Evolutionary conservation across 2,329 filamentous ascomycete species (phyloP), one percentile per base, ranked within the genome.

Genomic region (Fusarium coicis): DNA sequence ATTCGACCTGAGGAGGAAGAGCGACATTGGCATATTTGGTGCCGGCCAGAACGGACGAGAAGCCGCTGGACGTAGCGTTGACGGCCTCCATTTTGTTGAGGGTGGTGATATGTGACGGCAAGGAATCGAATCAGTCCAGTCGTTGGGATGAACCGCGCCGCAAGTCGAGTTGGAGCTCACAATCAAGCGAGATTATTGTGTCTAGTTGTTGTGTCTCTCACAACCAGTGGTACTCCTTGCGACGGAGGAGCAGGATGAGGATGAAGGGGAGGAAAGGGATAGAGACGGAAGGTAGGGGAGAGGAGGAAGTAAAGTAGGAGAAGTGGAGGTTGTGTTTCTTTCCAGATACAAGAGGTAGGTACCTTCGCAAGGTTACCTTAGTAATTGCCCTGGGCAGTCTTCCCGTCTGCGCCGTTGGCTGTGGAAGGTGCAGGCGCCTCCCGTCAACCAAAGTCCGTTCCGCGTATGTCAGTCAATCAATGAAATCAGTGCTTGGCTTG

Each of bases 1-100:
- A 83, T 75, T 89, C 86, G 72, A 92, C 79, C 74, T 89, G 87
- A 47, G 88, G 85, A 52, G 88, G 86, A 57, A 92, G 82, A 66
- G 81, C 83, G 72, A 85, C 83, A 66, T 82, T 81, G 68, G 82
- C 83, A 72, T 85, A 83, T 76, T 85, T 89, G 78, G 90, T 87
- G 81, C 88, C 89, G 71, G 91, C 91, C 80, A 92, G 81, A 54
- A 92, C 90, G 80, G 93, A 69, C 46, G 66, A 94, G 78, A 94
- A 92, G 81, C 88, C 91, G 77, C 89, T 88, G 80, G 93, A 90
- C 73, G 90, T 83, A 76, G 89, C 81, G 81, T 92, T 92, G 77
- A 89, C 81, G 77, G 89, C 81, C 78, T 86, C 87, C 87, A 89
- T 89, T 75, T 71, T 72, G 69, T 66, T 63, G 39, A 59, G 36